Evolutionary conservation across 2,329 filamentous ascomycete genomes (phyloP).

Genomic region (Aureobasidium melanogenum): DNA sequence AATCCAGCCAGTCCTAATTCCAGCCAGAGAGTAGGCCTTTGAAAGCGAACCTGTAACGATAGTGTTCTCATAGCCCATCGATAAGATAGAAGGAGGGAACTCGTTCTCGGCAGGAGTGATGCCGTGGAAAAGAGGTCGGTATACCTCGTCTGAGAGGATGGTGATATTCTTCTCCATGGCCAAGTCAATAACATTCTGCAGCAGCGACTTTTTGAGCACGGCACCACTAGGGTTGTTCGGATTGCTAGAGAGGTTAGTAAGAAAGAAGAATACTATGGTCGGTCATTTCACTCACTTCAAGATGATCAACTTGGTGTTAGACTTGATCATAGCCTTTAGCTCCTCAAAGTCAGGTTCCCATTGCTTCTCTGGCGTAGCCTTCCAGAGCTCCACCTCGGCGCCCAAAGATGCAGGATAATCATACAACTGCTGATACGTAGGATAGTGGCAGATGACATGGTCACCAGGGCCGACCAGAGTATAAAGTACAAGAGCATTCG

Average conservation of each 20-base stretch:
- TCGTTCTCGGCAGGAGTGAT: slow-evolving; percentile 45
- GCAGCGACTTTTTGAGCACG: slow-evolving; percentile 52
- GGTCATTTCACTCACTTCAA: slow-evolving; percentile 37
- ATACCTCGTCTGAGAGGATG: slow-evolving; percentile 72
- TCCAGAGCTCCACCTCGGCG: slow-evolving; percentile 71
- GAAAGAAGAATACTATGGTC: not conserved
- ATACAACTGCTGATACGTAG: slow-evolving; percentile 72
- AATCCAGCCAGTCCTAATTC: slow-evolving; percentile 76
- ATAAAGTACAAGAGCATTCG: slow-evolving; percentile 77
- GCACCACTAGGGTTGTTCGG: slow-evolving; percentile 77
- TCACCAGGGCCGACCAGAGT: slow-evolving; percentile 44
- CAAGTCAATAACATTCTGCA: slow-evolving; percentile 55
- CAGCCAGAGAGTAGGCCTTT: slow-evolving; percentile 76
- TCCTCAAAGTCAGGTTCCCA: slow-evolving; percentile 61
- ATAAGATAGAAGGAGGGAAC: slow-evolving; percentile 59
- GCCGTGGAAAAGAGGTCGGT: slow-evolving; percentile 72
- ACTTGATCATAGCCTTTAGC: slow-evolving; percentile 54
- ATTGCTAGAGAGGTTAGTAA: slow-evolving; percentile 43
- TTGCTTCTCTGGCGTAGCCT: slow-evolving; percentile 52
- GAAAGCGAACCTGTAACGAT: slow-evolving; percentile 74
- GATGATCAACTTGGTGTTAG: slow-evolving; percentile 63
- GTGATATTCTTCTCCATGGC: slow-evolving; percentile 55
- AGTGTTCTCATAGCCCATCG: slow-evolving; percentile 61
- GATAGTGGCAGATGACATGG: not conserved
- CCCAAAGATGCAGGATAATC: slow-evolving; percentile 64